Base-by-base conservation (phyloP, 2,329 filamentous ascomycete genomes). In the Pseudopithomyces chartarum region DNA sequence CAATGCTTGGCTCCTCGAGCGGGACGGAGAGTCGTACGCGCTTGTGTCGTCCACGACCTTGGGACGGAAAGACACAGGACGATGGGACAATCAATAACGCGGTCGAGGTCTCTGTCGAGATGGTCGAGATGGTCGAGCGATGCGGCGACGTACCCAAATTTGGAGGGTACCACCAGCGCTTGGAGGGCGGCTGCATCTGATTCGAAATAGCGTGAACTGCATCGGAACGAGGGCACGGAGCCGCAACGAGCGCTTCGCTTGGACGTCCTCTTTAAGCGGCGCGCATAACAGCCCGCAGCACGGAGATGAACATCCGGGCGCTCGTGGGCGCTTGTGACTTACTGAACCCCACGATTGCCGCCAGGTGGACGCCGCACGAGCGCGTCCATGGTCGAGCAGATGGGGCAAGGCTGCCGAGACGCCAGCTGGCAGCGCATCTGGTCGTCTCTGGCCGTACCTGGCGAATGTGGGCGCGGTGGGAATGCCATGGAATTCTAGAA, bases 201-300 rank as follows among this genome's bases (percentile, higher is more conserved):
- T 63, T 66, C 60, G 46, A 52, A 56, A 48, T 23, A 44, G 36
- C 40, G 51, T 38, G 51, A 61, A 47, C 58, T 47, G 65, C 61
- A 58, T 56, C 52, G 60, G 52, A 57, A 60, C 59, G 55, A 63
- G 54, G 56, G 59, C 57, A 62, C 60, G 66, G 66, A 74, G 69
- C 70, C 70, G 63, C 70, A 70, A 63, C 50, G 48, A 63, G 70
- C 68, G 62, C 55, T 57, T 61, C 60, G 62, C 62, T 61, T 38
- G 56, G 46, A 36, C 46, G 47, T 43, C 54, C 51, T 56, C 49
- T 63, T 54, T 57, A 50, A 50, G 45, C 29, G 17, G 50, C 51
- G 53, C 56, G 47, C 53, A 54, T 45, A 51, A 52, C 53, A 55
- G 51, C 26, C 53, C 20, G 45, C 36, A 52, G 48, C 39, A 56